Conservation (phyloP, 2,329 filamentous ascomycete species). For the Phoma sp. region DNA sequence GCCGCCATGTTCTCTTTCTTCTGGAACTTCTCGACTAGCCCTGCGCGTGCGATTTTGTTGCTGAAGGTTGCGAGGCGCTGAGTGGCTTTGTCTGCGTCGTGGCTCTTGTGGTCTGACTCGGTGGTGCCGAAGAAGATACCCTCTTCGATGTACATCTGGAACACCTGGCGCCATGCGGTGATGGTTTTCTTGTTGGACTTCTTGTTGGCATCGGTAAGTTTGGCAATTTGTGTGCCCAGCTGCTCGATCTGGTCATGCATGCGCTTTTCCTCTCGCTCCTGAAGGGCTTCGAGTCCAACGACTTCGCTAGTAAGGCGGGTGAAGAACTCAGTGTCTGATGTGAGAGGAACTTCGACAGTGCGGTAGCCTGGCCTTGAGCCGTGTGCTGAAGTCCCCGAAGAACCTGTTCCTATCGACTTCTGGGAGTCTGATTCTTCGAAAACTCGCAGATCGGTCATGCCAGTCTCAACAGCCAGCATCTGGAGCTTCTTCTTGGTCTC, state of each 20-base stretch:
- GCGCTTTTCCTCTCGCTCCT: slow-evolving; percentile 67
- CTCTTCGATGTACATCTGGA: slow-evolving; percentile 80
- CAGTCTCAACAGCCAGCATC: slow-evolving; percentile 60
- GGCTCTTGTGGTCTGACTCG: slow-evolving; percentile 71
- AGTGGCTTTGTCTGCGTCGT: slow-evolving; percentile 69
- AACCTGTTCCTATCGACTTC: background rate
- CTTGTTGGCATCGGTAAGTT: slow-evolving; percentile 68
- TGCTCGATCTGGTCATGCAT: slow-evolving; percentile 68
- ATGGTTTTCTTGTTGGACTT: slow-evolving; percentile 69
- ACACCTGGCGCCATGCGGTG: slow-evolving; percentile 78
- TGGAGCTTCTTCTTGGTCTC: slow-evolving; percentile 69
- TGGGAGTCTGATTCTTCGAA: slow-evolving; percentile 24
- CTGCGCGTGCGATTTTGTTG: slow-evolving; percentile 65
- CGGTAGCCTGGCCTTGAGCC: slow-evolving; percentile 39
- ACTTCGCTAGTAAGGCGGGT: slow-evolving; percentile 75
- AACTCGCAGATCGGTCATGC: slow-evolving; percentile 48
- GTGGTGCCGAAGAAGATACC: slow-evolving; percentile 82
- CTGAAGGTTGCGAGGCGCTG: slow-evolving; percentile 75
- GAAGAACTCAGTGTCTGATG: slow-evolving; percentile 82
- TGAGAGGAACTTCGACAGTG: slow-evolving; percentile 74
- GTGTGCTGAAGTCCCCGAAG: background rate
- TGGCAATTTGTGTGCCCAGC: slow-evolving; percentile 69
- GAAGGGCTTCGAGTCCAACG: slow-evolving; percentile 69
- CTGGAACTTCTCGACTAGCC: slow-evolving; percentile 67
- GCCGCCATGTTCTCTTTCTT: slow-evolving; percentile 68